Conservation (phyloP, 768 basidiomycete species). For the Pisolithus sp. region DNA sequence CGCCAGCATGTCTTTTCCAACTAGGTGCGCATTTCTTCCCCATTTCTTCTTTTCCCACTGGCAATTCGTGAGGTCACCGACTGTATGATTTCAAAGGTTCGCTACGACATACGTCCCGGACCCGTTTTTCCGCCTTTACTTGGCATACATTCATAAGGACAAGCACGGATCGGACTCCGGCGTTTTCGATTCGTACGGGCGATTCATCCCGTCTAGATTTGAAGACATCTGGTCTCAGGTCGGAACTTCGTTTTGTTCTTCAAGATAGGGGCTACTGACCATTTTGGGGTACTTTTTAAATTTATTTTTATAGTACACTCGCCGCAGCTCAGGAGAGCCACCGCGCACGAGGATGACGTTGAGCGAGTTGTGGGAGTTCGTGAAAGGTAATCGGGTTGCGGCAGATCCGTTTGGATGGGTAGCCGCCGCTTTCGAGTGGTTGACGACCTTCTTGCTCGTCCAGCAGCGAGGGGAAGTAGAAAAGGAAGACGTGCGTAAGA, state of each 20-base stretch:
- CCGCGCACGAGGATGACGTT: constrained; percentile 23
- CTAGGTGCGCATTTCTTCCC: constrained; percentile 13
- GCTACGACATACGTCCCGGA: constrained; percentile 29
- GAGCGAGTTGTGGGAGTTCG: constrained; percentile 26
- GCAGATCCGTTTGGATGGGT: constrained; percentile 33
- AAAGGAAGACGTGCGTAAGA: constrained; percentile 36
- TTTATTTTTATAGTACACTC: constrained; percentile 9
- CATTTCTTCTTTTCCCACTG: neutral
- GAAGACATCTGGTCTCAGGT: constrained; percentile 41
- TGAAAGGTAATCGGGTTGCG: constrained; percentile 26
- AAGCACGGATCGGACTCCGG: constrained; percentile 42
- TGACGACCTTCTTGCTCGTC: constrained; percentile 33
- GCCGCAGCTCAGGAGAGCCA: neutral
- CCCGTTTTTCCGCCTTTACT: constrained; percentile 35
- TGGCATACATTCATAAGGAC: constrained; percentile 28
- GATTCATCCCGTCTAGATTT: constrained; percentile 36
- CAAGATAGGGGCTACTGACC: neutral
- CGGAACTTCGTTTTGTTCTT: neutral
- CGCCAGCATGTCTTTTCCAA: constrained; percentile 29
- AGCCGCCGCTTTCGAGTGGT: constrained; percentile 34
- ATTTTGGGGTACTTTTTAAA: too few species aligned
- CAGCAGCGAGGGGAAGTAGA: constrained; percentile 34
- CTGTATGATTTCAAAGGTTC: constrained; percentile 7
- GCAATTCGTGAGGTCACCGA: too few species aligned
- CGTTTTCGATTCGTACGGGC: constrained; percentile 35